Evolutionary conservation across 129 eudicot species (phyloP).

Genomic region (Saposhnikovia divaricata): DNA sequence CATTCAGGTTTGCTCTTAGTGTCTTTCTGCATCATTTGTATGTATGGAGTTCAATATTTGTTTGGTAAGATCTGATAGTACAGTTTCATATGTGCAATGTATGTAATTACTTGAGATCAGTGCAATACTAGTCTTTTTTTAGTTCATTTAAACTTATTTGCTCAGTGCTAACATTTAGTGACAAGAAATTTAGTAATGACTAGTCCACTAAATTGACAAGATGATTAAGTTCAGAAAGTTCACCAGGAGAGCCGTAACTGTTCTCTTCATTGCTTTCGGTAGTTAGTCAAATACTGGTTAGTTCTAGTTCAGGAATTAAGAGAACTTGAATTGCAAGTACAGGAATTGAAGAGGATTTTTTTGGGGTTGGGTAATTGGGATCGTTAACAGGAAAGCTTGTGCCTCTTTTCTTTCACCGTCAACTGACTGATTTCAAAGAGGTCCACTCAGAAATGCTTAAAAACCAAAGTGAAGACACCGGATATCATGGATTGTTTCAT

Average conservation of each 20-base stretch:
- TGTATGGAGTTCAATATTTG: neutral
- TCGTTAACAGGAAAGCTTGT: neutral
- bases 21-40: constrained; percentile 15
- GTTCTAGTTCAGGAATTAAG: neutral
- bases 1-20: constrained; percentile 55
- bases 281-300: neutral
- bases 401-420: neutral
- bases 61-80: neutral
- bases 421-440: neutral
- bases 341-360: neutral
- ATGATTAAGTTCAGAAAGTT: neutral
- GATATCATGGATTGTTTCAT: neutral
- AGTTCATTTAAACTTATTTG: neutral
- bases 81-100: neutral
- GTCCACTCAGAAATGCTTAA: neutral
- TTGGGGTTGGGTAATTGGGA: neutral
- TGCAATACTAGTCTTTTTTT: neutral
- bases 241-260: neutral
- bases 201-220: neutral
- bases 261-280: neutral
- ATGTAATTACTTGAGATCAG: neutral
- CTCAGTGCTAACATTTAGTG: neutral
- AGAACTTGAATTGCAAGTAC: neutral
- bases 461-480: neutral
- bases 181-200: neutral